Conservation (phyloP, 2,329 filamentous ascomycete genomes). For the Fusarium sp. region DNA sequence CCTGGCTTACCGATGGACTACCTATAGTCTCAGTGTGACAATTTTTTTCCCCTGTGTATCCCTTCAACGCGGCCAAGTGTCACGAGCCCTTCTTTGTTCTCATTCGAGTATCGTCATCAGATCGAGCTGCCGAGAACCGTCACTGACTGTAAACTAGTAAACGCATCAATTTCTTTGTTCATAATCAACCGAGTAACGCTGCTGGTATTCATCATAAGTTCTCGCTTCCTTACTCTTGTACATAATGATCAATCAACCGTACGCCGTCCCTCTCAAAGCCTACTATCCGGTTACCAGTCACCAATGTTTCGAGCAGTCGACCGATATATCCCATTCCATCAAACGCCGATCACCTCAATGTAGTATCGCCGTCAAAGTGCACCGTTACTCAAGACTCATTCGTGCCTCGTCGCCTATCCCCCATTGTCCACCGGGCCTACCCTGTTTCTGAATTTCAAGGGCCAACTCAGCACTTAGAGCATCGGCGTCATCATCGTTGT, state of each 20-base stretch:
- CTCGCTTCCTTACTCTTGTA: constrained; percentile 15
- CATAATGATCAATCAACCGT: constrained; percentile 3
- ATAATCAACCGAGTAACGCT: constrained; percentile 8
- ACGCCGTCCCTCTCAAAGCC: constrained; percentile 11
- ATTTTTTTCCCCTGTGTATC: constrained; percentile 7
- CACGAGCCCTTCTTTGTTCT: constrained; percentile 35
- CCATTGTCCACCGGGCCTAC: constrained; percentile 69
- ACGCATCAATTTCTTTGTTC: constrained; percentile 14
- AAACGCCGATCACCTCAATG: constrained; percentile 29
- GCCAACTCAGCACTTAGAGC: constrained; percentile 55
- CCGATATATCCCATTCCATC: constrained; percentile 47
- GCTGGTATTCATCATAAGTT: constrained; percentile 19
- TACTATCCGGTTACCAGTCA: neutral
- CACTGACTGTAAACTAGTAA: neutral
- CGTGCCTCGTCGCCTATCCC: constrained; percentile 84
- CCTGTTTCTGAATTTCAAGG: constrained; percentile 61
- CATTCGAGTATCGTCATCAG: constrained; percentile 2
- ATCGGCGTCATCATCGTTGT: constrained; percentile 53
- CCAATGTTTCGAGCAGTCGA: neutral
- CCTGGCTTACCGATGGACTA: neutral
- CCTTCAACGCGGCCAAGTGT: constrained; percentile 2
- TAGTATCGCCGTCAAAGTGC: constrained; percentile 8
- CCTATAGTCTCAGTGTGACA: constrained; percentile 17
- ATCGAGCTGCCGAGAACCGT: neutral
- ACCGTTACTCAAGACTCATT: constrained; percentile 73